phyloP scores from a whole-genome alignment of 805 yeast species.

The Wickerhamomyces pijperi region DNA sequence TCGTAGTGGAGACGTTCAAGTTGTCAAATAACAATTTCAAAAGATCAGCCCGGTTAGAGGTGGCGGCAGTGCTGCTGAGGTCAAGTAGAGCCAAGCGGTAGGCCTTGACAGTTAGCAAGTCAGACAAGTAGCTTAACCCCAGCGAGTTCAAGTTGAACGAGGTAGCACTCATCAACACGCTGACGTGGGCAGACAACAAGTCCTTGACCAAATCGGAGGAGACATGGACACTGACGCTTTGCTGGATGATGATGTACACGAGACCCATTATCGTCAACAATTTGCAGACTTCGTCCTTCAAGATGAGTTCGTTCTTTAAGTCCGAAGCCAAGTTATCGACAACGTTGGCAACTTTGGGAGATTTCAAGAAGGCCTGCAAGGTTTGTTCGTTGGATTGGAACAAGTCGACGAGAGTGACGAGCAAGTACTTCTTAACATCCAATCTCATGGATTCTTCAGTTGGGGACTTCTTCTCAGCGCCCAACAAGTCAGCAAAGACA shows the following conservation, averaged over 20 bases:
- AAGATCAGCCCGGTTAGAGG: too few relatives aligned
- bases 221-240: conserved; percentile 11
- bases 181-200: conserved; percentile 7
- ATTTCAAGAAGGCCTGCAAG: conserved; percentile 37
- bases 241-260: conserved; percentile 32
- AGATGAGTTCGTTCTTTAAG: not conserved
- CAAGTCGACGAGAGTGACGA: conserved; percentile 53
- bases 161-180: conserved; percentile 20
- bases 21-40: conserved; percentile 28
- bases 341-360: conserved; percentile 1
- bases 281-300: conserved; percentile 41
- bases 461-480: conserved; percentile 38
- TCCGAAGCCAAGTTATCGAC: too few relatives aligned
- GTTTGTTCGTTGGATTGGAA: conserved; percentile 20
- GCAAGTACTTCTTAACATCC: conserved; percentile 46
- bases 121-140: conserved; percentile 54
- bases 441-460: conserved; percentile 25
- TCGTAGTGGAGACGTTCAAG: conserved; percentile 23
- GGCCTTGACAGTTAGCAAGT: conserved; percentile 40
- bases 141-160: conserved; percentile 46
- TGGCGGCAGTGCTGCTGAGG: too few relatives aligned
- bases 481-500: conserved; percentile 42
- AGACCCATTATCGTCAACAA: conserved; percentile 45
- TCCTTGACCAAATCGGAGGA: conserved; percentile 12
- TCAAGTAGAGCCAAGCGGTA: conserved; percentile 42